phyloP scores from a whole-genome alignment of 2,329 filamentous ascomycete genomes.

The Hansfordia pulvinata region DNA sequence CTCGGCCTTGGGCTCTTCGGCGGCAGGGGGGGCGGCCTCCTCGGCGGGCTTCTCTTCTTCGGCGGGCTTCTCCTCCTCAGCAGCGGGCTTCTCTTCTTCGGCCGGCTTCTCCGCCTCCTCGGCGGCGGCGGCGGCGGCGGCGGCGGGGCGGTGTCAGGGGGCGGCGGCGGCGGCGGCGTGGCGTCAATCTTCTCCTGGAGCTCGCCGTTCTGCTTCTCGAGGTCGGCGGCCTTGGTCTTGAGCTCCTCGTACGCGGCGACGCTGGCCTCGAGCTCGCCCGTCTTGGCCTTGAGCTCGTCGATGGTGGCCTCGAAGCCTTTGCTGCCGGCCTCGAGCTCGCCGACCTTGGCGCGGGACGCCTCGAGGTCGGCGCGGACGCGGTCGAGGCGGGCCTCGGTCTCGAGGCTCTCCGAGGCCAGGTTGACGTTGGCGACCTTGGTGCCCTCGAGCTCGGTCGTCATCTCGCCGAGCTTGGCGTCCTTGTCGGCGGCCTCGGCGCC shows the following conservation, averaged over 20 bases:
- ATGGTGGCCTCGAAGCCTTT: neutral
- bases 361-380: neutral
- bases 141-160: neutral
- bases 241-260: neutral
- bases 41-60: neutral
- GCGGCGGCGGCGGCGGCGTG: neutral
- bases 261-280: slow-evolving; percentile 23
- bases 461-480: neutral
- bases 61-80: neutral
- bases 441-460: neutral
- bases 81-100: neutral
- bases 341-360: neutral
- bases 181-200: neutral
- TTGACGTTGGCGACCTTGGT: slow-evolving; percentile 1
- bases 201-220: neutral
- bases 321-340: neutral
- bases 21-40: too few relatives aligned
- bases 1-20: too few relatives aligned
- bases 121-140: neutral
- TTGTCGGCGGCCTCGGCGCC: neutral
- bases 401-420: neutral
- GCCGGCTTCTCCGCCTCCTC: neutral
- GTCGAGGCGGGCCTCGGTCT: neutral
- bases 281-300: slow-evolving; percentile 22
- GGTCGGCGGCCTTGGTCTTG: neutral